Evolutionary conservation across 129 eudicot species (phyloP).

Genomic region (Flaveria brownii): DNA sequence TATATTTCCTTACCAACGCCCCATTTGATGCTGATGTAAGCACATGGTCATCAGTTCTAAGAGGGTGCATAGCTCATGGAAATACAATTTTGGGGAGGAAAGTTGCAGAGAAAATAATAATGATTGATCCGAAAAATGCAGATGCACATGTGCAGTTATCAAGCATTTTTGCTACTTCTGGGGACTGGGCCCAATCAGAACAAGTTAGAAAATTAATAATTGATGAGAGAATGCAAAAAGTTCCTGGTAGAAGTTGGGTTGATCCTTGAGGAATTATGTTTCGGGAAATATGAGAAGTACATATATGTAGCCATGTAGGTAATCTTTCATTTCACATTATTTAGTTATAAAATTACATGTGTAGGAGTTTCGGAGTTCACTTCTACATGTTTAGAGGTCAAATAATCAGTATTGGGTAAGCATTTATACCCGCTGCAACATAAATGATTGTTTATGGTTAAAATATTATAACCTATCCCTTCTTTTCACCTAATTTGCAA

Average conservation of each 20-base stretch:
- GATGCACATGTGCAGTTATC: slow-evolving; percentile 75
- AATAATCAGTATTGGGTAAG: neutral
- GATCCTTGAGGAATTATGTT: slow-evolving; percentile 26
- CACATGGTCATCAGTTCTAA: slow-evolving; percentile 79
- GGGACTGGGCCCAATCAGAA: slow-evolving; percentile 71
- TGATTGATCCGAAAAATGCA: slow-evolving; percentile 67
- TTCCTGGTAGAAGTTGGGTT: slow-evolving; percentile 84
- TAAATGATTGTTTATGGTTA: too few relatives aligned
- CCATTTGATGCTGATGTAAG: slow-evolving; percentile 68
- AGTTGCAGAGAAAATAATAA: slow-evolving; percentile 48
- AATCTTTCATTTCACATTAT: neutral
- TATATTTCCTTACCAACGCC: slow-evolving; percentile 49
- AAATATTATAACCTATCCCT: too few relatives aligned
- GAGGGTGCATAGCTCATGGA: slow-evolving; percentile 84
- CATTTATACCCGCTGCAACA: too few relatives aligned
- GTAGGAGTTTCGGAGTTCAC: neutral
- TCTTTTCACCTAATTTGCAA: neutral
- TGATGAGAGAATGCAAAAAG: slow-evolving; percentile 47
- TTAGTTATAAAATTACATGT: neutral
- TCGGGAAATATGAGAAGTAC: neutral
- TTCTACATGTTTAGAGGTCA: neutral
- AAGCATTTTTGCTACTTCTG: slow-evolving; percentile 58
- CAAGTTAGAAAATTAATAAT: slow-evolving; percentile 62
- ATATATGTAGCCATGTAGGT: neutral
- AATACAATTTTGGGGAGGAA: slow-evolving; percentile 51